Evolutionary conservation across 208 protist genomes (phyloP), one percentile per base, ranked within the genome.

Genomic region (Leishmania tarentolae): DNA sequence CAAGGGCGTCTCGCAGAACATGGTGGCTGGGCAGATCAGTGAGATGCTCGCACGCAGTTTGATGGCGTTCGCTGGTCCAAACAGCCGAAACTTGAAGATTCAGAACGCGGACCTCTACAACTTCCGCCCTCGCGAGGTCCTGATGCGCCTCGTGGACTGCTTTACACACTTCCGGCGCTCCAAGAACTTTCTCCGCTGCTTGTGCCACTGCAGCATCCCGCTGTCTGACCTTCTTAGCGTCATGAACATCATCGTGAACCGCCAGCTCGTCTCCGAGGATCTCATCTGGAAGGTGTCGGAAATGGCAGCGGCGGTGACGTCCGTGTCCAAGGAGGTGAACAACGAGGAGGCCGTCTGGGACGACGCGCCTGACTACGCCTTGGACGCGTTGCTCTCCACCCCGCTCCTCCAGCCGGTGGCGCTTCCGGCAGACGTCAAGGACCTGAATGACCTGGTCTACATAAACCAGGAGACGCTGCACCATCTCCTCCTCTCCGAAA

Each of bases 11-110:
- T 92, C 91, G 65, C 95, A 96, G 81, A 96, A 98, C 82, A 91
- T 96, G 86, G 95, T 98, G 56, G 92, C 91, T 31, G 88, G 92
- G 78, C 95, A 98, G 86, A 94, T 97, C 82, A 89, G 90, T 63
- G 91, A 96, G 78, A 96, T 97, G 93, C 88, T 98, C 3, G 92
- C 92, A 3, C 91, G 92, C 73, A 96, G 92, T 76, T 82, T 98
- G 28, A 85, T 93, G 76, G 89, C 90, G 21, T 97, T 98, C 76
- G 92, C 92, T 9, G 95, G 95, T 0, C 89, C 90, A 1, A 88
- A 98, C 47, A 95, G 87, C 83, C 86, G 85, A 42, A 91, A 88
- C 50, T 73, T 98, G 24, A 95, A 94, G 81, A 98, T 98, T 76
- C 87, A 94, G 78, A 77, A 93, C 83, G 88, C 88, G 17, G 91